Evolutionary conservation across 2,329 filamentous ascomycete species (phyloP).

Genomic region (Exophiala oligosperma): DNA sequence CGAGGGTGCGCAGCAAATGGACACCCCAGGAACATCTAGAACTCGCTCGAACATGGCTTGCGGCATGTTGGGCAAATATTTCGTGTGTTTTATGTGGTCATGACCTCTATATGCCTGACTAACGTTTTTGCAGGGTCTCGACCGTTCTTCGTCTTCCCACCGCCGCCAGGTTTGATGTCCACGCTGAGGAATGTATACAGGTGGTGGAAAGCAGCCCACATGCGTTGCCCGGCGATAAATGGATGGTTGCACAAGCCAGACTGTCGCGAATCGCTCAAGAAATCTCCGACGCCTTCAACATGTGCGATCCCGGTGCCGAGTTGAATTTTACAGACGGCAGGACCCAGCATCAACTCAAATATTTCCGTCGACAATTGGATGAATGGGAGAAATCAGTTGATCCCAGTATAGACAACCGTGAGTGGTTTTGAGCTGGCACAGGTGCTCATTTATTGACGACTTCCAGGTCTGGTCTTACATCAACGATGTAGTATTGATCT

Average conservation of each 20-base stretch:
- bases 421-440: conserved; percentile 31
- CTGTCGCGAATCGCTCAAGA: conserved; percentile 66
- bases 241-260: conserved; percentile 57
- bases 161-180: conserved; percentile 60
- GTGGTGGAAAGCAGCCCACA: conserved; percentile 57
- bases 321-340: conserved; percentile 60
- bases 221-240: conserved; percentile 54
- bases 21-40: conserved; percentile 53
- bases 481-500: conserved; percentile 65
- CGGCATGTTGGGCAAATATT: conserved; percentile 57
- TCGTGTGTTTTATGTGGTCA: conserved; percentile 44
- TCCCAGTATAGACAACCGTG: conserved; percentile 56
- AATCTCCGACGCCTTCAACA: conserved; percentile 62
- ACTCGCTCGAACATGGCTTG: conserved; percentile 58
- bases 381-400: conserved; percentile 58
- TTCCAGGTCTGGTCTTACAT: conserved; percentile 49
- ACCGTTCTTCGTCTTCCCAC: conserved; percentile 59
- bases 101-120: conserved; percentile 36
- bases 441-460: neutral
- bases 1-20: conserved; percentile 38
- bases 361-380: conserved; percentile 64
- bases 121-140: conserved; percentile 54
- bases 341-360: conserved; percentile 63
- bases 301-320: conserved; percentile 61
- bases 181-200: conserved; percentile 62